phyloP scores from a whole-genome alignment of 176 grass and related monocot genomes.

The Tillandsia leiboldiana region DNA sequence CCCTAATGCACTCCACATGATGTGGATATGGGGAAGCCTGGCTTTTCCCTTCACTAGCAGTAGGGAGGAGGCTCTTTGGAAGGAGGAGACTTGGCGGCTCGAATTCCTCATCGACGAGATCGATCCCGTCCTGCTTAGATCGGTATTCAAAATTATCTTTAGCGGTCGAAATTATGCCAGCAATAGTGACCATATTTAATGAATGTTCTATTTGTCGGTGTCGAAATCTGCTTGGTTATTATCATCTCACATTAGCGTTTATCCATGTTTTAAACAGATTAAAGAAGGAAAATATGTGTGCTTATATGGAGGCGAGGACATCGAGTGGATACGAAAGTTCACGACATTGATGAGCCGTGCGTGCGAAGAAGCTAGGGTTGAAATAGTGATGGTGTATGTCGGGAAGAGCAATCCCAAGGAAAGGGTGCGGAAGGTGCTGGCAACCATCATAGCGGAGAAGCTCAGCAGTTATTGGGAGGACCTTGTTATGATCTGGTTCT shows the following conservation, averaged over 20 bases:
- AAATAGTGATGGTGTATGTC: slow-evolving; percentile 39
- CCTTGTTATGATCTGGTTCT: slow-evolving; percentile 36
- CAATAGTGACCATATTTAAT: too few relatives aligned
- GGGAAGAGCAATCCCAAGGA: slow-evolving; percentile 43
- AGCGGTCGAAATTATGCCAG: not conserved
- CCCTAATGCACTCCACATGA: slow-evolving; percentile 43
- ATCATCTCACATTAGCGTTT: not conserved
- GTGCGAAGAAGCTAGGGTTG: slow-evolving; percentile 13
- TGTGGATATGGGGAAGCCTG: slow-evolving; percentile 42
- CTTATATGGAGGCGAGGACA: slow-evolving; percentile 37
- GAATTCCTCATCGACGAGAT: slow-evolving; percentile 42
- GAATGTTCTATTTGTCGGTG: not conserved
- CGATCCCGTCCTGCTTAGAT: slow-evolving; percentile 12
- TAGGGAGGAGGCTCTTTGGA: slow-evolving; percentile 42
- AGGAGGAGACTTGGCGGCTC: slow-evolving; percentile 32
- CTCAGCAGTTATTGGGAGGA: slow-evolving; percentile 39
- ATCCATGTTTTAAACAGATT: slow-evolving; percentile 8
- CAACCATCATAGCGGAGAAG: slow-evolving; percentile 15
- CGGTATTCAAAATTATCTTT: slow-evolving; percentile 15
- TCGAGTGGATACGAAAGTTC: slow-evolving; percentile 34
- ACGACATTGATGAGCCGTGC: slow-evolving; percentile 10
- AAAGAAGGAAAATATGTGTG: slow-evolving; percentile 24
- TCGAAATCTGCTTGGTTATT: not conserved
- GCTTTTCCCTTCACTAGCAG: slow-evolving; percentile 36
- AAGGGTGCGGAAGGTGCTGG: slow-evolving; percentile 15